Conservation (phyloP, 2,329 filamentous ascomycete species). For the Fusarium nodosum region DNA sequence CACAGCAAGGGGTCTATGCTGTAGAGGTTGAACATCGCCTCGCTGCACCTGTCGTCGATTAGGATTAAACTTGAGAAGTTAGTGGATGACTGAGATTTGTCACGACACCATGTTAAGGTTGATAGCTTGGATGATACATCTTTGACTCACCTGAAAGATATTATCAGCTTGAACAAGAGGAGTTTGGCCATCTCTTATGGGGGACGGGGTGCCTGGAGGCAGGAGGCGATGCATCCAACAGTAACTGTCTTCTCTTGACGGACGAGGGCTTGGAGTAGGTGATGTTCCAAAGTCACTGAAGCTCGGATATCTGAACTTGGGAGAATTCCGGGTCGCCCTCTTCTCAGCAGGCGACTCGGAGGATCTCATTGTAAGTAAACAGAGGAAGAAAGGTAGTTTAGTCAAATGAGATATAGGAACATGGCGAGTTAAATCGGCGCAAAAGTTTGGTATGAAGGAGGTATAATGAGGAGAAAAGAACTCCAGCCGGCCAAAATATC, state of each 20-base stretch:
- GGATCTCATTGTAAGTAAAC: constrained; percentile 1
- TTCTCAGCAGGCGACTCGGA: not conserved
- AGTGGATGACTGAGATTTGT: not conserved
- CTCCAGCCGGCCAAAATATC: not conserved
- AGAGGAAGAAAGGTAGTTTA: not conserved
- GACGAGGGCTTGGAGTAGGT: not conserved
- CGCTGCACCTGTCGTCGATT: not conserved
- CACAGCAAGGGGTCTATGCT: not conserved
- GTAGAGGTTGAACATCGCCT: constrained; percentile 31
- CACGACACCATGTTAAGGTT: accelerated
- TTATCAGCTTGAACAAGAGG: not conserved
- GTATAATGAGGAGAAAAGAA: accelerated
- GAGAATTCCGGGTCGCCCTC: not conserved
- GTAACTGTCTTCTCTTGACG: not conserved
- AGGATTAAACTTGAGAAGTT: constrained; percentile 22
- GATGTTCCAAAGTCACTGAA: not conserved
- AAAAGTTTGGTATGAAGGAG: not conserved
- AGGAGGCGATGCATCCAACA: not conserved
- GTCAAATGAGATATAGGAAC: not conserved
- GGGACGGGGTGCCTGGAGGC: not conserved
- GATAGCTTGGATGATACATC: not conserved
- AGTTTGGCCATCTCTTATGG: not conserved
- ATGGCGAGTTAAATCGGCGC: too few species aligned
- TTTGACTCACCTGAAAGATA: not conserved
- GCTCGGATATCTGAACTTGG: not conserved